These are phyloP conservation scores for Polygonum maritimum DNA, from an alignment of 148 eudicot genomes.

Conservation along the genomic window DNA sequence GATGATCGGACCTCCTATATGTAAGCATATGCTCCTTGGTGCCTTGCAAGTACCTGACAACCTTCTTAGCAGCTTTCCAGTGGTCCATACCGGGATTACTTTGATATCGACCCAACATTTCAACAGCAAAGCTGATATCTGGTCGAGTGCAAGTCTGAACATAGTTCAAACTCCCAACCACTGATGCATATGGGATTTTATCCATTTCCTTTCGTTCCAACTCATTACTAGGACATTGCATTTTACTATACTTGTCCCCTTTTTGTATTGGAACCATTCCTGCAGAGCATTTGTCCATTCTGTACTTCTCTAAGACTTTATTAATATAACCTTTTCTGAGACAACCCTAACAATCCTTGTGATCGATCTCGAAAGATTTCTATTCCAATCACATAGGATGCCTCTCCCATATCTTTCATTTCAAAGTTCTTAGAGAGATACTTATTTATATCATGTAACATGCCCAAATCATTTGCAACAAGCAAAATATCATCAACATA, in stretches of 20 bases:
- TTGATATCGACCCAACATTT: too few relatives aligned
- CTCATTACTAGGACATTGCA: not conserved
- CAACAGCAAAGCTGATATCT: too few relatives aligned
- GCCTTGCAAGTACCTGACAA: not conserved
- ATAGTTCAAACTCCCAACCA: too few relatives aligned
- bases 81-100: too few relatives aligned
- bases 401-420: too few relatives aligned
- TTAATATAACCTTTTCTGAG: not conserved
- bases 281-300: not conserved
- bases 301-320: not conserved
- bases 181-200: too few relatives aligned
- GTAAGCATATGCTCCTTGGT: not conserved
- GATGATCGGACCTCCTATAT: not conserved
- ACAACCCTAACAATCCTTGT: slow-evolving; percentile 1
- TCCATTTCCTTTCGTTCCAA: too few relatives aligned
- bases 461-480: slow-evolving; percentile 3
- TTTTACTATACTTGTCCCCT: not conserved
- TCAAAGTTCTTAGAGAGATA: too few relatives aligned
- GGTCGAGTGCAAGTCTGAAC: too few relatives aligned
- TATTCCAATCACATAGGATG: too few relatives aligned
- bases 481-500: slow-evolving; percentile 1
- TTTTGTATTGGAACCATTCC: not conserved
- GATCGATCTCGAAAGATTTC: not conserved
- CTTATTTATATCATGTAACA: not conserved
- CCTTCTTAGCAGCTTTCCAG: too few relatives aligned